Evolutionary conservation across 345 rosid species (phyloP), one percentile per base, ranked within the genome.

Genomic region (Nasturtium officinale): DNA sequence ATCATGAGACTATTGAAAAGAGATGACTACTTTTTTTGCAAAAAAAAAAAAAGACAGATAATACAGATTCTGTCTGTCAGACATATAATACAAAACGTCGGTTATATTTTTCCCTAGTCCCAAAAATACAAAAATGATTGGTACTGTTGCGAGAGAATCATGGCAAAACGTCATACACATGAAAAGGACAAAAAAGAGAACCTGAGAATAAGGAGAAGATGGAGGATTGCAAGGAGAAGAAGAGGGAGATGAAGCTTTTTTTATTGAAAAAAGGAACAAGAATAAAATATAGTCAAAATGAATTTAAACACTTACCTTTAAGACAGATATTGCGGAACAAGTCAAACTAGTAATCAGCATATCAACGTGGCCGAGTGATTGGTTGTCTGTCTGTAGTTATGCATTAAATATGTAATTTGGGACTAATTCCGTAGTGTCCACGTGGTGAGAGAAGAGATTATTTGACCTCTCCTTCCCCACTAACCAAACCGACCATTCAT

Each of bases 311-410:
- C 35, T 61, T 69, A 62, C 79, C 70, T 76, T 76, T 60, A 51
- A 61, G 70, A 69, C 75, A 61, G 58, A 69, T 76, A 53, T 54
- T 61, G 26, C 42, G 69, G 79, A 56, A 56, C 72, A 56, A 74
- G 69, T 72, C 76, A 18, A 50, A 56, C 56, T 20, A 70, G 75
- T 54, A 47, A 45, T 62, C 47, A 61, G 60, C 75, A 52, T n/a
- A 40, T 69, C 38, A 76, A 62, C 79, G 79, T 76, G 75, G 79
- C 65, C 58, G 61, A 76, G 70, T 62, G 71, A 42, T 75, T 75
- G 30, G 69, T 75, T 75, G 74, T 75, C 79, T 43, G 0, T 69
- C 65, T 69, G 79, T 67, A 23, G 67, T 69, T 57, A 45, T n/a
- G 3, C 3, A 59, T 61, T 67, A 60, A 66, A 55, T 68, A 75